These are phyloP conservation scores for Sporisorium graminicola DNA, from an alignment of 1,284 basidiomycete species.

Conservation along the genomic window DNA sequence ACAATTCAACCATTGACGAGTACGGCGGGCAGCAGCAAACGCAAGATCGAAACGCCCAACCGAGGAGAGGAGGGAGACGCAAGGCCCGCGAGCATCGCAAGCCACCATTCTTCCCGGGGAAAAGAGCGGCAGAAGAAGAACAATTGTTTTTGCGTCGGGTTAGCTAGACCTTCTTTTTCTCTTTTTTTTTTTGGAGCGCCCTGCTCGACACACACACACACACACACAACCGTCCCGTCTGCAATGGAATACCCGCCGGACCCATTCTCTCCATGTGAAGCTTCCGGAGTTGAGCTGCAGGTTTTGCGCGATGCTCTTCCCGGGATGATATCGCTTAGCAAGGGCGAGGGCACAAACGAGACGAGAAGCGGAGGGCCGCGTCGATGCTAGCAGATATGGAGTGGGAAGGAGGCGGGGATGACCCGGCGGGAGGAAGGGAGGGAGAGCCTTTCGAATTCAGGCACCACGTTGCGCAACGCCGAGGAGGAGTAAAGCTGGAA, in stretches of 20 bases:
- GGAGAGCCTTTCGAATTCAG: too few species aligned
- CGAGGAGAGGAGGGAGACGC: slow-evolving; percentile 2
- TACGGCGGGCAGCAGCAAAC: neutral
- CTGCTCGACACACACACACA: too few species aligned
- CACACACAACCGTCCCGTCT: too few species aligned
- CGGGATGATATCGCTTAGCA: slow-evolving; percentile 2
- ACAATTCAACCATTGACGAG: neutral
- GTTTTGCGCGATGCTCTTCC: too few species aligned
- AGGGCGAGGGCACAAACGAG: neutral
- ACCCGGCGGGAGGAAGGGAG: neutral
- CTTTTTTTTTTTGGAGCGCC: too few species aligned
- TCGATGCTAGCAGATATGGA: neutral
- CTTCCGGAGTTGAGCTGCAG: too few species aligned
- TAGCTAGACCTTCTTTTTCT: too few species aligned
- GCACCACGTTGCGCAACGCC: slow-evolving; percentile 6
- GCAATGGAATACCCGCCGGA: too few species aligned
- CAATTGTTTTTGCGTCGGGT: slow-evolving; percentile 4
- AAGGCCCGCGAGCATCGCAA: neutral
- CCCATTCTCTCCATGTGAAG: too few species aligned
- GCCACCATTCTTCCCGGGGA: slow-evolving; percentile 10
- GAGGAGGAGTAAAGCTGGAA: too few species aligned
- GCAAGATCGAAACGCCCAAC: neutral
- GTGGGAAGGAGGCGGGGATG: neutral
- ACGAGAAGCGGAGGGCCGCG: too few species aligned
- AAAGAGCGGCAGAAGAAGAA: slow-evolving; percentile 8